Percentiles rank a stretch among this genome's conserved stretches.
phyloP scores from a whole-genome alignment of 2,329 filamentous ascomycete genomes.

The Stromatinia cepivora region DNA sequence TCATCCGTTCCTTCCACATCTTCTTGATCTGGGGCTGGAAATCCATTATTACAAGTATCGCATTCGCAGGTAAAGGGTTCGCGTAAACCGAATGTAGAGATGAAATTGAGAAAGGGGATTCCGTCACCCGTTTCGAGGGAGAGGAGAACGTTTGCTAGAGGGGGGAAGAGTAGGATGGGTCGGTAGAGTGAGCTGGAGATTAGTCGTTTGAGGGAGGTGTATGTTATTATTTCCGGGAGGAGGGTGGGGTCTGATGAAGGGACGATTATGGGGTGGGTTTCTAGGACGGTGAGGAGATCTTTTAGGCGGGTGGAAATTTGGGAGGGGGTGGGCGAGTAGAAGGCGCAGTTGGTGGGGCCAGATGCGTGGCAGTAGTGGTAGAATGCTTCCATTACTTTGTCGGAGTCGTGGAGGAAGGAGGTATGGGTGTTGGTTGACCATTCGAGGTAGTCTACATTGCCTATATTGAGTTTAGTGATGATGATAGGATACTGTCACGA shows the following conservation, averaged over 20 bases:
- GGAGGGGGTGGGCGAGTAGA: constrained; percentile 32
- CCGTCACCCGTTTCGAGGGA: constrained; percentile 46
- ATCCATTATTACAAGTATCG: background rate
- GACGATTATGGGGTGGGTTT: constrained; percentile 39
- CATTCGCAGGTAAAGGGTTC: constrained; percentile 25
- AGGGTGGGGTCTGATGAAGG: constrained; percentile 16
- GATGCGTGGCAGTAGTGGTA: constrained; percentile 36
- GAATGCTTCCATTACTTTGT: constrained; percentile 37
- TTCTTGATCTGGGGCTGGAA: constrained; percentile 11
- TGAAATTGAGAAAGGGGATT: constrained; percentile 41
- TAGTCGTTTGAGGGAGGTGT: constrained; percentile 35
- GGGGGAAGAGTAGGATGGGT: constrained; percentile 38
- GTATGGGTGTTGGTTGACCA: constrained; percentile 41
- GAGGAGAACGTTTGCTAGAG: constrained; percentile 34
- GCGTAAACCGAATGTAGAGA: constrained; percentile 23
- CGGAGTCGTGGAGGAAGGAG: constrained; percentile 45
- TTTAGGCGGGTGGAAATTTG: constrained; percentile 34
- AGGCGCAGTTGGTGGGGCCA: constrained; percentile 40
- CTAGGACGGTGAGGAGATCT: constrained; percentile 46
- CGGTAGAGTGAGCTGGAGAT: constrained; percentile 37
- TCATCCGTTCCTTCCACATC: constrained; percentile 32
- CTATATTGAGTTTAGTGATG: constrained; percentile 52
- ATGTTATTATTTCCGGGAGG: constrained; percentile 37
- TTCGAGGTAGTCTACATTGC: constrained; percentile 35
- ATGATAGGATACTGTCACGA: constrained; percentile 36